A percentile compares a stretch with the other conserved stretches of the same genome.
phyloP scores from a whole-genome alignment of 2,329 filamentous ascomycete genomes.

The Albophoma yamanashiensis region DNA sequence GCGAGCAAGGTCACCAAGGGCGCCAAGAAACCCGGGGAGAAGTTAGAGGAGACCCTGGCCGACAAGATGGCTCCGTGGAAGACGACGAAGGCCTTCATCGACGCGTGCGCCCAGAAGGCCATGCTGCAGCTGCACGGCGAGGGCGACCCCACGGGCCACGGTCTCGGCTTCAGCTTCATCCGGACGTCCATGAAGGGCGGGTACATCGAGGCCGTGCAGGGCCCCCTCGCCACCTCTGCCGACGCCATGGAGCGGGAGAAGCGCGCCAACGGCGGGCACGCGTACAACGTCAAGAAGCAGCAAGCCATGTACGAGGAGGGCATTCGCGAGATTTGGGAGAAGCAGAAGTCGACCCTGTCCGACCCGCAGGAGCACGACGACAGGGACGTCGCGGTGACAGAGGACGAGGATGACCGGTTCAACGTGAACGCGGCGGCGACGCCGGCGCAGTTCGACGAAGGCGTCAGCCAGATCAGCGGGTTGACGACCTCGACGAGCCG shows the following conservation, averaged over 20 bases:
- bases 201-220: slow-evolving; percentile 70
- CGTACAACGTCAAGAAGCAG: slow-evolving; percentile 94
- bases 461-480: slow-evolving; percentile 66
- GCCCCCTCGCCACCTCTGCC: slow-evolving; percentile 55
- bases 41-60: slow-evolving; percentile 61
- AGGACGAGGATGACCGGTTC: slow-evolving; percentile 56
- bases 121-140: slow-evolving; percentile 94
- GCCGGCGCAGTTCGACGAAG: slow-evolving; percentile 64
- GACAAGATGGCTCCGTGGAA: slow-evolving; percentile 93
- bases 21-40: slow-evolving; percentile 33
- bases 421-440: slow-evolving; percentile 62
- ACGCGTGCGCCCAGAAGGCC: slow-evolving; percentile 87
- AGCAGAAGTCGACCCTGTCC: slow-evolving; percentile 69
- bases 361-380: slow-evolving; percentile 60
- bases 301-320: slow-evolving; percentile 86
- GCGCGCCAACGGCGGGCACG: slow-evolving; percentile 84
- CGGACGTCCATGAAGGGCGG: slow-evolving; percentile 98
- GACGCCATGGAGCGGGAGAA: slow-evolving; percentile 83
- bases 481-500: slow-evolving; percentile 56
- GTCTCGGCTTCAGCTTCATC: slow-evolving; percentile 93
- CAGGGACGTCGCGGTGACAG: slow-evolving; percentile 45
- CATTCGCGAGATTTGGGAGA: slow-evolving; percentile 86
- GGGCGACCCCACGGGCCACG: slow-evolving; percentile 87
- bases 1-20: slow-evolving; percentile 26
- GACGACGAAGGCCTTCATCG: slow-evolving; percentile 90